These are phyloP conservation scores for Phytophthora meadii DNA, from an alignment of 352 stramenopile species.

Conservation along the genomic window DNA sequence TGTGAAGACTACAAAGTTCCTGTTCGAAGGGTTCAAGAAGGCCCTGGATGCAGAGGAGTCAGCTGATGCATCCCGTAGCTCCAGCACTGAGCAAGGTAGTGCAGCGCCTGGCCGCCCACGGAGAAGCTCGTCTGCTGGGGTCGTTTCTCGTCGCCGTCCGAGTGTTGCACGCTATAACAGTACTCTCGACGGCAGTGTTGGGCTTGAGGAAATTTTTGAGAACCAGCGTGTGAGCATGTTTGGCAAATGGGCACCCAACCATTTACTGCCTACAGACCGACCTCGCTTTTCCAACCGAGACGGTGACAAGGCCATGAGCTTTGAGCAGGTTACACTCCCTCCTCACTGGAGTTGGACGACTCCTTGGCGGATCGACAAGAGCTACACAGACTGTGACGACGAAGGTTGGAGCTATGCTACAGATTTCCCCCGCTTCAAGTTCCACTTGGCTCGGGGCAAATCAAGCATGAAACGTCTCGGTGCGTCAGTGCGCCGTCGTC, in stretches of 20 bases:
- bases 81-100: conserved; percentile 7
- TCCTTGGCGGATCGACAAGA: conserved; percentile 88
- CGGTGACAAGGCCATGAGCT: conserved; percentile 80
- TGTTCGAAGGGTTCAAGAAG: conserved; percentile 66
- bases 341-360: conserved; percentile 86
- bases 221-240: conserved; percentile 90
- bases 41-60: conserved; percentile 40
- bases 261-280: conserved; percentile 82
- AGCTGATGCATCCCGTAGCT: conserved; percentile 5
- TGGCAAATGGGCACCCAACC: conserved; percentile 87
- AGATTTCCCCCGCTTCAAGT: conserved; percentile 88
- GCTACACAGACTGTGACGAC: conserved; percentile 89
- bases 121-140: conserved; percentile 24
- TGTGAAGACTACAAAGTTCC: conserved; percentile 59
- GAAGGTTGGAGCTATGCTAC: conserved; percentile 90
- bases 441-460: conserved; percentile 78
- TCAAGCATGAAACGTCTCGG: conserved; percentile 82
- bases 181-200: conserved; percentile 75
- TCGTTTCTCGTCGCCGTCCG: conserved; percentile 25
- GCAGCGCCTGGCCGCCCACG: conserved; percentile 8
- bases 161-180: conserved; percentile 69
- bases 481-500: conserved; percentile 73
- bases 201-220: conserved; percentile 89
- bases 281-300: conserved; percentile 84
- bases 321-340: conserved; percentile 79